Evolutionary conservation across 352 stramenopile species (phyloP), one percentile per base, ranked within the genome.

Genomic region (Globisporangium perplexum): DNA sequence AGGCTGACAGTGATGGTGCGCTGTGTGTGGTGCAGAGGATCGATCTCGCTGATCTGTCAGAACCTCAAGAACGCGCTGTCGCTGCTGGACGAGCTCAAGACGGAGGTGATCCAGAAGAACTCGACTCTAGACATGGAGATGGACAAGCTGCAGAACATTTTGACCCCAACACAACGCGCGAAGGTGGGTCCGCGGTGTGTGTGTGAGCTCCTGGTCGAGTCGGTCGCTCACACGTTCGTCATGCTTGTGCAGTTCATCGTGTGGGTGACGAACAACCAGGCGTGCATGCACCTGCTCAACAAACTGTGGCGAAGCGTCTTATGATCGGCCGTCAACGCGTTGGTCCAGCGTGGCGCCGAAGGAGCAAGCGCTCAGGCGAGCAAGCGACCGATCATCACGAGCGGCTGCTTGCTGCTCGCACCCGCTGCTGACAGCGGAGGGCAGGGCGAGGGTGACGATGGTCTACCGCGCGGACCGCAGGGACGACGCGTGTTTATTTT

Each of bases 261-360:
- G 26, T 98, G 93, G 93, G 89, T 97, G 52, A 96, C 88, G 47
- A 97, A 98, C 69, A 98, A 98, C 64, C 86, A 91, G 53, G 93
- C 93, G 41, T 97, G 86, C 59, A 98, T 98, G 88, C 88, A 97
- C 63, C 83, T 98, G 72, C 76, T 98, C n/a, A 97, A 98, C 77
- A 96, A 98, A 72, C 71, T 98, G 52, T 98, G 93, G 93, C 90
- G 80, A 57, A 93, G 77, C 68, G 83, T 93, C 47, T 83, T 93
- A 77, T 93, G 81, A 83, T 49, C 51, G n/a, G 22, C n/a, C n/a
- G n/a, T n/a, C n/a, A n/a, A n/a, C n/a, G n/a, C n/a, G n/a, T n/a
- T n/a, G 41, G 24, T 12, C 11, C n/a, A 24, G n/a, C n/a, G 20
- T 5, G 33, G 20, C 8, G n/a, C 26, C 7, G 41, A 26, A 46